phyloP scores from a whole-genome alignment of 805 yeast species.

The Yarrowia sp. region DNA sequence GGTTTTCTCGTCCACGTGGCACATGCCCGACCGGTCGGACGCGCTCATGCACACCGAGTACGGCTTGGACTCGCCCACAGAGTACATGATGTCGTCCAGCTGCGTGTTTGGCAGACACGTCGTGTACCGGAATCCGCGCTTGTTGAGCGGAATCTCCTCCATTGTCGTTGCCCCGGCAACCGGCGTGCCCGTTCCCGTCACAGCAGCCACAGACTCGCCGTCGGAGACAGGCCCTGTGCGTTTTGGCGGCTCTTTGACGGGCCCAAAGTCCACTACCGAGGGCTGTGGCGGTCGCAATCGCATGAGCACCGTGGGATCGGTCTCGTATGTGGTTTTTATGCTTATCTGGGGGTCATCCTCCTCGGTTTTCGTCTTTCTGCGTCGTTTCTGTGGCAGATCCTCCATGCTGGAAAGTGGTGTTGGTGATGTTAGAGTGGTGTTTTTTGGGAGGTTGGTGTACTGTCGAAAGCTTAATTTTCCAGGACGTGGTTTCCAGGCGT shows the following conservation, averaged over 20 bases:
- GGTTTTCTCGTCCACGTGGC: slow-evolving; percentile 16
- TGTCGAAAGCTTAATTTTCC: neutral
- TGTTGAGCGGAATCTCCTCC: slow-evolving; percentile 81
- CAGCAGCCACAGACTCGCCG: neutral
- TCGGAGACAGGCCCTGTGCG: slow-evolving; percentile 1
- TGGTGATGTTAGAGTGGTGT: neutral
- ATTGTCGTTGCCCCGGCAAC: slow-evolving; percentile 33
- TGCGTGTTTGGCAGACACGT: slow-evolving; percentile 66
- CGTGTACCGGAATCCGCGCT: slow-evolving; percentile 75
- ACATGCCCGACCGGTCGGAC: slow-evolving; percentile 60
- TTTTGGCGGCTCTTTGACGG: slow-evolving; percentile 11
- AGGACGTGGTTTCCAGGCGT: neutral
- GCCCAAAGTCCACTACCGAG: slow-evolving; percentile 11
- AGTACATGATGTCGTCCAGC: slow-evolving; percentile 57
- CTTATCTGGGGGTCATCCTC: neutral
- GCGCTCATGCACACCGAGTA: slow-evolving; percentile 54
- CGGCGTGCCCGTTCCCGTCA: slow-evolving; percentile 2
- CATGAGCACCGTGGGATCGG: slow-evolving; percentile 12
- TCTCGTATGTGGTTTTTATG: neutral
- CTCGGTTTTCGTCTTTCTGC: slow-evolving; percentile 5
- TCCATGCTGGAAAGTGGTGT: neutral
- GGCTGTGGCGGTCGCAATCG: slow-evolving; percentile 20
- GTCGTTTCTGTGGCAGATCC: slow-evolving; percentile 16
- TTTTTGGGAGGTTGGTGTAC: neutral
- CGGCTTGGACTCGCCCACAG: slow-evolving; percentile 74